A percentile compares a stretch with the other conserved stretches of the same genome.
Evolutionary conservation across 345 rosid species (phyloP).

Genomic region (Salix arbutifolia): DNA sequence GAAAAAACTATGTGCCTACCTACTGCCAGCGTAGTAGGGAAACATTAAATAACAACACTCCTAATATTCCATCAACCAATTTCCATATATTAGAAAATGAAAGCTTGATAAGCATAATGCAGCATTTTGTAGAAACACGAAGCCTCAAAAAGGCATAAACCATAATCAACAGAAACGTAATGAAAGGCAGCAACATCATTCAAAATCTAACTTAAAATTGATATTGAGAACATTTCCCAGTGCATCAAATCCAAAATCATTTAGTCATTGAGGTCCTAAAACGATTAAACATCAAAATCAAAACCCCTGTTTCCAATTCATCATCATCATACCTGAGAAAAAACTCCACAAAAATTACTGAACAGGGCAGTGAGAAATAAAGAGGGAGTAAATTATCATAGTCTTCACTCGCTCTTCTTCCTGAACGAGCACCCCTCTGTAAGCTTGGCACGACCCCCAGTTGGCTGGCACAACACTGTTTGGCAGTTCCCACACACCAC

Average conservation of each 20-base stretch:
- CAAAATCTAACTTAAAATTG: not conserved
- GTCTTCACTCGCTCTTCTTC: constrained; percentile 9
- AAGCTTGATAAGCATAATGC: not conserved
- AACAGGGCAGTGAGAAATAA: not conserved
- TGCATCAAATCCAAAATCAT: not conserved
- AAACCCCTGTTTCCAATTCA: not conserved
- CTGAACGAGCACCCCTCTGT: constrained; percentile 15
- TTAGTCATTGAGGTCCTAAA: not conserved
- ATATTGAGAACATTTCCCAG: not conserved
- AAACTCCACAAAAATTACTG: not conserved
- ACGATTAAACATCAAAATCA: not conserved
- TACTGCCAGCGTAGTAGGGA: not conserved
- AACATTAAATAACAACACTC: not conserved
- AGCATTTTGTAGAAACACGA: not conserved
- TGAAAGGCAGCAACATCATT: not conserved
- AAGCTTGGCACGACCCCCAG: constrained; percentile 20
- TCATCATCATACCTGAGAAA: not conserved
- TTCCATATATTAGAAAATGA: not conserved
- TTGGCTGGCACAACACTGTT: constrained; percentile 14
- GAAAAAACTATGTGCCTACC: not conserved
- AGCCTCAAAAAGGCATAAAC: not conserved
- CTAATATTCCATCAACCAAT: not conserved
- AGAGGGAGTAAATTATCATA: not conserved
- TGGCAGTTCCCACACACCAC: constrained; percentile 18
- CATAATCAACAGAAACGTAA: not conserved